Evolutionary conservation across 495 filamentous ascomycete species (phyloP).

Genomic region (Aspergillus indologenus): DNA sequence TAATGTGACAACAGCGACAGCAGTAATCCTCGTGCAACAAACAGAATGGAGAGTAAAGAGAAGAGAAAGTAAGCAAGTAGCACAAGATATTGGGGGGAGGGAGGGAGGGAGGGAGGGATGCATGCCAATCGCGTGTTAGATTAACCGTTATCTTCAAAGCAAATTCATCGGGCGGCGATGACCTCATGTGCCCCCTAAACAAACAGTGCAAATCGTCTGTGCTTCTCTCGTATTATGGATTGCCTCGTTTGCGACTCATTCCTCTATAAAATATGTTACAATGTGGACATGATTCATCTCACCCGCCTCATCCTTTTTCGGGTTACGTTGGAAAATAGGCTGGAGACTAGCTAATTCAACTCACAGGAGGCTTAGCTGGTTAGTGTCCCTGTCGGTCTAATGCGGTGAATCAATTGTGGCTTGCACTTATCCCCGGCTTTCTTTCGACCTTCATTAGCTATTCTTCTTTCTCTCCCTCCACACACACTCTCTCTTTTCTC

Average conservation of each 20-base stretch:
- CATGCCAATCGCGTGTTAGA: neutral
- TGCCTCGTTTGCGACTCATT: neutral
- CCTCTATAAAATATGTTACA: too few relatives aligned
- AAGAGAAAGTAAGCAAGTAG: too few relatives aligned
- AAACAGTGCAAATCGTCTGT: constrained; percentile 2
- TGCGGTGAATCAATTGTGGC: neutral
- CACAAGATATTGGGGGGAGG: too few relatives aligned
- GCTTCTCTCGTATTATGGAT: neutral
- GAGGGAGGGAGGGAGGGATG: neutral
- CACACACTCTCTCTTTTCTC: neutral
- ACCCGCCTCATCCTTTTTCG: neutral
- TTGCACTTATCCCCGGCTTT: neutral
- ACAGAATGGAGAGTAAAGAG: too few relatives aligned
- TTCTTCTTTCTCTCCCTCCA: neutral
- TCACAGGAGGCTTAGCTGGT: neutral
- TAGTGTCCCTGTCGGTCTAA: neutral
- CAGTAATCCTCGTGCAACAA: neutral
- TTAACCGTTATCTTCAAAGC: neutral
- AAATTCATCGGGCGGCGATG: constrained; percentile 6
- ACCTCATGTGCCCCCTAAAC: constrained; percentile 10
- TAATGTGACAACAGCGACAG: neutral
- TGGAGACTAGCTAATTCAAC: neutral
- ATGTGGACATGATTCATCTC: too few relatives aligned
- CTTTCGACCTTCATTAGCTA: neutral
- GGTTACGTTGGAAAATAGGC: neutral